A percentile compares a stretch with the other conserved stretches of the same genome.
These are phyloP conservation scores for Acanthamoeba lenticulata DNA, from an alignment of 208 protist genomes.

Conservation along the genomic window DNA sequence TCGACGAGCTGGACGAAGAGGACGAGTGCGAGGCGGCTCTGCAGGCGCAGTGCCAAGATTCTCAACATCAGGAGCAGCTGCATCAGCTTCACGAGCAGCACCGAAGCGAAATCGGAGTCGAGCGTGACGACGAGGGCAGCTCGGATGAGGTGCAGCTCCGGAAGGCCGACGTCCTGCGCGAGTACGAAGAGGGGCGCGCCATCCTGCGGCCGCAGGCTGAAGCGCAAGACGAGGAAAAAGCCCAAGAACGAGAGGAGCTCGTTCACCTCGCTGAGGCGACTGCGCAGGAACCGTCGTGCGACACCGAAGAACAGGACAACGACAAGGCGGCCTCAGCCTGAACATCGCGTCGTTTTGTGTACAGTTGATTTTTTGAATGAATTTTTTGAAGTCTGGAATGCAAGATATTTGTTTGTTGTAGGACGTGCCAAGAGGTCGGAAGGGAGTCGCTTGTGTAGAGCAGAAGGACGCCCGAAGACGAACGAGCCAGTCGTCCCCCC, in stretches of 20 bases:
- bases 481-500: too few relatives aligned
- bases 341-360: too few relatives aligned
- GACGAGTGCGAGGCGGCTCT: neutral
- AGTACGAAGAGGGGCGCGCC: neutral
- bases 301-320: neutral
- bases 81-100: too few relatives aligned
- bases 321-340: neutral
- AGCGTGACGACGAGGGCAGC: neutral
- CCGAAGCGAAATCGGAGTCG: neutral
- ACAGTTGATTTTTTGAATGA: too few relatives aligned
- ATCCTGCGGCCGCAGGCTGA: neutral
- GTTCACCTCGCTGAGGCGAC: neutral
- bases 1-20: conserved; percentile 16
- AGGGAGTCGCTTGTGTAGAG: too few relatives aligned
- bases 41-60: too few relatives aligned
- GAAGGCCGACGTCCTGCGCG: neutral
- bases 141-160: neutral
- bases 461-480: too few relatives aligned
- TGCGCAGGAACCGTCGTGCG: neutral
- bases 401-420: too few relatives aligned
- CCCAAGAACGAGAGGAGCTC: neutral
- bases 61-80: neutral
- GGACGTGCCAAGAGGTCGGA: too few relatives aligned
- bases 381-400: too few relatives aligned
- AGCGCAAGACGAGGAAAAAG: too few relatives aligned